Evolutionary conservation across 2,329 filamentous ascomycete species (phyloP).

Genomic region (Beauveria sp.): DNA sequence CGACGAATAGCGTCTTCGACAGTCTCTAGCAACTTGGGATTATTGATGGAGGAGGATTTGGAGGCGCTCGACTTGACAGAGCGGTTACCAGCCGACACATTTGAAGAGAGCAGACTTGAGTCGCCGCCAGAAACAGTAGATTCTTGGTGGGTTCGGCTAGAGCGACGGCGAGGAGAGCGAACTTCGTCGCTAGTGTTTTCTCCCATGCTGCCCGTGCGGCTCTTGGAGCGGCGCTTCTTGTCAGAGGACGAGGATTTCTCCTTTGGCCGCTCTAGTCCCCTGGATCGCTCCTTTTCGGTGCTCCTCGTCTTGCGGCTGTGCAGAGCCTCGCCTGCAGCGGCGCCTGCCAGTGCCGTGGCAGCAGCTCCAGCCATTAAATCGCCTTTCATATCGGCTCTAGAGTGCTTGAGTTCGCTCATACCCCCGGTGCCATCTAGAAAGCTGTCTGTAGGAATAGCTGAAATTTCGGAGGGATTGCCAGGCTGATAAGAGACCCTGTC

Average conservation of each 20-base stretch:
- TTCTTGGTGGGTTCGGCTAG: conserved; percentile 45
- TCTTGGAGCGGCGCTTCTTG: conserved; percentile 36
- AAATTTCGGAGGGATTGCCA: conserved; percentile 74
- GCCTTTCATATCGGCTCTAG: conserved; percentile 29
- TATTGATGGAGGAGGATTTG: conserved; percentile 72
- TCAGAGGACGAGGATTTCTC: conserved; percentile 41
- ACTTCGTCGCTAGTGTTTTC: conserved; percentile 42
- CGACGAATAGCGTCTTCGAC: conserved; percentile 90
- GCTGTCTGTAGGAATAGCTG: conserved; percentile 59
- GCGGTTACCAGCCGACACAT: conserved; percentile 45
- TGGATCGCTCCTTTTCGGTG: conserved; percentile 34
- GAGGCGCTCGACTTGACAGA: conserved; percentile 47
- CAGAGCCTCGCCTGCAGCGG: conserved; percentile 19
- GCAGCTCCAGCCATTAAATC: conserved; percentile 32
- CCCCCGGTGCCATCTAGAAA: conserved; percentile 53
- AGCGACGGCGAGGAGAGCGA: conserved; percentile 40
- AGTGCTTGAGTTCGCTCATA: conserved; percentile 34
- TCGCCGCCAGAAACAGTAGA: conserved; percentile 45
- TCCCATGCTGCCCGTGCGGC: conserved; percentile 40
- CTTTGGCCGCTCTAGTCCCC: conserved; percentile 33
- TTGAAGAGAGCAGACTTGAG: conserved; percentile 48
- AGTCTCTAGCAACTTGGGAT: conserved; percentile 81
- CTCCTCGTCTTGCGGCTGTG: conserved; percentile 37
- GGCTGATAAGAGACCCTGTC: conserved; percentile 49
- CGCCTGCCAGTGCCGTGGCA: conserved; percentile 19